Evolutionary conservation across 2,329 filamentous ascomycete species (phyloP).

Genomic region (Paracoccidioides lutzii): DNA sequence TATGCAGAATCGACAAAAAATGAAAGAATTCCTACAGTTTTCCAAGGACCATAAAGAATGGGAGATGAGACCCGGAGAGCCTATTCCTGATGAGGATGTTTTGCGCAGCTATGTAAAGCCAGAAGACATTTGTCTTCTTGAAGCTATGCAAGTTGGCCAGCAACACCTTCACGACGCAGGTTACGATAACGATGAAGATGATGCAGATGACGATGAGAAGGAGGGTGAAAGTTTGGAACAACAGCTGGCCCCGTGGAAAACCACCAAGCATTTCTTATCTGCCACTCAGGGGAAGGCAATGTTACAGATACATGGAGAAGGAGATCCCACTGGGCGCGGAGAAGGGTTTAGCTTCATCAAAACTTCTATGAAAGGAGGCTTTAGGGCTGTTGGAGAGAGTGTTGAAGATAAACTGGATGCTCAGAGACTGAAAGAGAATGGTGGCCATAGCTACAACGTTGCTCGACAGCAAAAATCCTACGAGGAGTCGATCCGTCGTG

Average conservation of each 20-base stretch:
- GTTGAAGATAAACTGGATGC: constrained; percentile 77
- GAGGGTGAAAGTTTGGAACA: constrained; percentile 68
- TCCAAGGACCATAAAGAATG: constrained; percentile 80
- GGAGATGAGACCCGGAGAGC: constrained; percentile 61
- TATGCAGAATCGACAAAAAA: constrained; percentile 88
- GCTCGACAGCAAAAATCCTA: constrained; percentile 88
- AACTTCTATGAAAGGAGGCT: constrained; percentile 97
- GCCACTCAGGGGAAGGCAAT: constrained; percentile 92
- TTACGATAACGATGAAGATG: constrained; percentile 57
- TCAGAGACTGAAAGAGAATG: constrained; percentile 53
- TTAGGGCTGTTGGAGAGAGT: constrained; percentile 78
- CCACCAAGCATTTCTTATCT: constrained; percentile 90
- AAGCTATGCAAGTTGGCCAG: constrained; percentile 91
- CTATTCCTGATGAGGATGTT: constrained; percentile 64
- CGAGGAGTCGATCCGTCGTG: constrained; percentile 76
- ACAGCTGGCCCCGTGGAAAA: constrained; percentile 90
- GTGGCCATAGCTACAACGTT: constrained; percentile 94
- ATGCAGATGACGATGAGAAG: constrained; percentile 52
- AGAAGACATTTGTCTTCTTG: constrained; percentile 85
- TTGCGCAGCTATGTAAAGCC: constrained; percentile 85
- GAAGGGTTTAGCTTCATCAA: constrained; percentile 95
- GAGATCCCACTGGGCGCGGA: constrained; percentile 85
- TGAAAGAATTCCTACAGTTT: constrained; percentile 91
- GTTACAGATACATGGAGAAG: constrained; percentile 86
- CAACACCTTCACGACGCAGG: constrained; percentile 86